phyloP scores from a whole-genome alignment of 306 rosid species.

The Morella rubra region DNA sequence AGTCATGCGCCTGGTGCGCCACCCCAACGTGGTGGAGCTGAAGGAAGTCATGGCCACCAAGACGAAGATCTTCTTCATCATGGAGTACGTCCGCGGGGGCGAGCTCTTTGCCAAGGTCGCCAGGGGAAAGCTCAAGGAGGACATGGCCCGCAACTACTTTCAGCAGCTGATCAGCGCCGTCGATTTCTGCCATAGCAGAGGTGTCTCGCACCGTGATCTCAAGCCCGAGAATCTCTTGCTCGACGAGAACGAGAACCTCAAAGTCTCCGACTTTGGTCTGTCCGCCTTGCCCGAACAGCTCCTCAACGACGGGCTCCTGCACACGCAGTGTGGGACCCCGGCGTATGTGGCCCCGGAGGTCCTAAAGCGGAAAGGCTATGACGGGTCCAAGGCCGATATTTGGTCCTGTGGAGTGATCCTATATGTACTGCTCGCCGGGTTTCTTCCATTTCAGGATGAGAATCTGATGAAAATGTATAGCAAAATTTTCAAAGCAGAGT shows the following conservation, averaged over 20 bases:
- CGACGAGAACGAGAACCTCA: conserved; percentile 63
- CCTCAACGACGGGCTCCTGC: conserved; percentile 66
- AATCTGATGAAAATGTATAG: conserved; percentile 61
- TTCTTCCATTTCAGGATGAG: conserved; percentile 72
- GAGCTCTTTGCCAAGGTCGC: conserved; percentile 76
- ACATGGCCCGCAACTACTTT: conserved; percentile 61
- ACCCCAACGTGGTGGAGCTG: conserved; percentile 70
- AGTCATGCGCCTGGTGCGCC: conserved; percentile 63
- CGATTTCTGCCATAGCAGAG: conserved; percentile 82
- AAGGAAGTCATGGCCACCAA: conserved; percentile 79
- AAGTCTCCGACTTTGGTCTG: conserved; percentile 75
- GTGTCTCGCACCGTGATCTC: conserved; percentile 74
- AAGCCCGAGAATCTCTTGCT: conserved; percentile 77
- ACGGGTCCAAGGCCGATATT: conserved; percentile 62
- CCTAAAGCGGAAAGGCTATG: conserved; percentile 60
- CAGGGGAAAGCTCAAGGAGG: conserved; percentile 59
- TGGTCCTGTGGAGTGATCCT: conserved; percentile 86
- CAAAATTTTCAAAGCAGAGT: conserved; percentile 62
- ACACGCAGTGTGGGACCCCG: conserved; percentile 91
- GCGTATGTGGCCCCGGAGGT: conserved; percentile 84
- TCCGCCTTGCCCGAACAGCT: conserved; percentile 72
- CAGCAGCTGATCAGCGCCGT: conserved; percentile 73
- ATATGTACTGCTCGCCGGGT: conserved; percentile 68
- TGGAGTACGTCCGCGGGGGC: conserved; percentile 79
- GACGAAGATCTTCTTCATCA: conserved; percentile 68